These are phyloP conservation scores for Solanum microdontum DNA, from an alignment of 257 asterid species.

Conservation along the genomic window DNA sequence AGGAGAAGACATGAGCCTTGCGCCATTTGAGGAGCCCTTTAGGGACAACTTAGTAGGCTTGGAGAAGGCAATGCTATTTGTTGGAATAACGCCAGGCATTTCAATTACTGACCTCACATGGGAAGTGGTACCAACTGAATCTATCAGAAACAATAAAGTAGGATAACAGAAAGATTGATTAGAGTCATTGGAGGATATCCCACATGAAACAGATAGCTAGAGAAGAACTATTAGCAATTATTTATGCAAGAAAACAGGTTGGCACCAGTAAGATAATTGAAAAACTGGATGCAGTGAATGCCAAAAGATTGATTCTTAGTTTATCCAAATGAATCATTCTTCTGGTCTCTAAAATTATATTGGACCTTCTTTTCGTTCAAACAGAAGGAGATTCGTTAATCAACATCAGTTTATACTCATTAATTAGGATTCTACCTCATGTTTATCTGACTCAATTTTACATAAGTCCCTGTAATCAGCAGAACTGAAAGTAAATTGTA, in stretches of 20 bases:
- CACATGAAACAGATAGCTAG: background rate
- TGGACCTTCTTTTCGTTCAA: background rate
- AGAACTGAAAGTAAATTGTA: background rate
- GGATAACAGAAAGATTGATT: conserved; percentile 1
- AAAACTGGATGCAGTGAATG: background rate
- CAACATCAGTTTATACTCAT: background rate
- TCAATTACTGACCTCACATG: conserved; percentile 32
- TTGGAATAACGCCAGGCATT: conserved; percentile 34
- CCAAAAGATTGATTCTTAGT: background rate
- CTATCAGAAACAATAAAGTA: conserved; percentile 7
- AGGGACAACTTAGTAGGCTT: conserved; percentile 15
- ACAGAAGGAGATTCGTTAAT: background rate
- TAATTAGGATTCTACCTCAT: background rate
- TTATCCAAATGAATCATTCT: background rate
- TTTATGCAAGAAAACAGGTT: background rate
- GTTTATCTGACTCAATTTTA: background rate
- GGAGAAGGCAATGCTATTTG: conserved; percentile 24
- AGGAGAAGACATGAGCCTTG: conserved; percentile 26
- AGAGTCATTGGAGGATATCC: background rate
- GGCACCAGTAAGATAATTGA: background rate
- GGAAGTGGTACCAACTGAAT: conserved; percentile 30
- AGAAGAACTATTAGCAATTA: background rate
- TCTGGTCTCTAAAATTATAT: background rate
- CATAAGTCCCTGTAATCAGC: background rate
- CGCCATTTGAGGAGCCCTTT: conserved; percentile 20